phyloP scores from a whole-genome alignment of 768 basidiomycete genomes.

The Tricholoma sp. region DNA sequence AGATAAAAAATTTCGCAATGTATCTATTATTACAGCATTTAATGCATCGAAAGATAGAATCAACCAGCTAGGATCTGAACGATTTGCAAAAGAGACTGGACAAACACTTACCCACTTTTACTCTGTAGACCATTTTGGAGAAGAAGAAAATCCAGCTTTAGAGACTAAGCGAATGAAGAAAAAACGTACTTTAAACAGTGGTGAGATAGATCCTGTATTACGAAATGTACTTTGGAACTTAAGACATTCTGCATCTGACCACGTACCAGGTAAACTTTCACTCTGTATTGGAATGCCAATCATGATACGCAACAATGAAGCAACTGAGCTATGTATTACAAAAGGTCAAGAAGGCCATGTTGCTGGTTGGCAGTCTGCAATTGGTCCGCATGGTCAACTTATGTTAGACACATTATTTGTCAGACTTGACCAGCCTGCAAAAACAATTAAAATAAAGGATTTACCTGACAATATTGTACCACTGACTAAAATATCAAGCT shows the following conservation, averaged over 20 bases:
- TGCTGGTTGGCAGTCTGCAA: slow-evolving; percentile 16
- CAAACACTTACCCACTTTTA: not conserved
- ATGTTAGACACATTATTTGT: slow-evolving; percentile 7
- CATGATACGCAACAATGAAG: slow-evolving; percentile 25
- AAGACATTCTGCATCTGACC: slow-evolving; percentile 19
- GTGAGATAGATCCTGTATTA: slow-evolving; percentile 18
- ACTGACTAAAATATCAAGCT: not conserved
- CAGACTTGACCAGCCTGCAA: slow-evolving; percentile 1
- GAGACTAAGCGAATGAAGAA: not conserved
- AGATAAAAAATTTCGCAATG: slow-evolving; percentile 19
- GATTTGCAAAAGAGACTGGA: slow-evolving; percentile 25
- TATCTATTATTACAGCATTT: slow-evolving; percentile 27
- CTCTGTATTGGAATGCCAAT: slow-evolving; percentile 29
- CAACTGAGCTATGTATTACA: slow-evolving; percentile 29
- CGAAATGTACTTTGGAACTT: slow-evolving; percentile 18
- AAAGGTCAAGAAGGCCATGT: slow-evolving; percentile 27
- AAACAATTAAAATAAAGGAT: not conserved
- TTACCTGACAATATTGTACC: slow-evolving; percentile 7
- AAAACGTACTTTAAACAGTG: slow-evolving; percentile 5
- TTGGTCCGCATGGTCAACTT: not conserved
- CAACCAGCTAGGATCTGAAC: slow-evolving; percentile 23
- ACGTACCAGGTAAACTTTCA: slow-evolving; percentile 17
- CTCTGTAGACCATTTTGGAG: not conserved
- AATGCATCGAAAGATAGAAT: slow-evolving; percentile 27
- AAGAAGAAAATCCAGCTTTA: not conserved